Evolutionary conservation across 495 filamentous ascomycete species (phyloP).

Genomic region (Jackrogersella multiformis): DNA sequence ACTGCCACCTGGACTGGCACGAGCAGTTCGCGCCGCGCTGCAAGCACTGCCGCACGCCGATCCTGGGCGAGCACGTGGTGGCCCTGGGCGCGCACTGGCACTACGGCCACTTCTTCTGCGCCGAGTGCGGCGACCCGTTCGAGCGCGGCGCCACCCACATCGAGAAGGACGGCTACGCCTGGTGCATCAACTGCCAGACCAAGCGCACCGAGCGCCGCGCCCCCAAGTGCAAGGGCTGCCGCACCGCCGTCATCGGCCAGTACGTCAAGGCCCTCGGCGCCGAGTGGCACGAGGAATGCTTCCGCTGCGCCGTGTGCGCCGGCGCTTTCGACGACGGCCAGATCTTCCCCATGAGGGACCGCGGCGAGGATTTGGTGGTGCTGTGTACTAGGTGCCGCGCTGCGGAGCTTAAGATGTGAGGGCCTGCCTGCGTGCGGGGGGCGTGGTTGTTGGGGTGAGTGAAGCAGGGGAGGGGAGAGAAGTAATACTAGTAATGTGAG

Average conservation of each 20-base stretch:
- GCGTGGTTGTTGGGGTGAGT: no score
- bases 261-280: conserved; percentile 86
- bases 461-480: no score
- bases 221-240: conserved; percentile 86
- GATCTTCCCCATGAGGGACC: conserved; percentile 61
- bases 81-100: conserved; percentile 96
- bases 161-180: conserved; percentile 98
- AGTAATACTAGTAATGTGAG: no score
- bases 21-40: conserved; percentile 92
- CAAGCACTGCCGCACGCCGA: conserved; percentile 97
- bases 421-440: no score
- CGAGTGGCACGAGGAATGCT: conserved; percentile 95
- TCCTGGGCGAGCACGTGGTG: conserved; percentile 92
- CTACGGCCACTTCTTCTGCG: conserved; percentile 98
- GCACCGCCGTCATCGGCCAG: conserved; percentile 82
- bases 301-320: conserved; percentile 72
- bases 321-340: conserved; percentile 64
- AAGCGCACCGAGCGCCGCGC: conserved; percentile 77
- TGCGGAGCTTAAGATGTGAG: conserved; percentile 59
- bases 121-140: conserved; percentile 97
- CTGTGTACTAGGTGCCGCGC: conserved; percentile 62
- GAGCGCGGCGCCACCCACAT: conserved; percentile 84
- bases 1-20: conserved; percentile 98
- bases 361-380: conserved; percentile 54
- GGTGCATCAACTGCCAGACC: conserved; percentile 94